Base-by-base conservation (phyloP, 2,329 filamentous ascomycete species). In the Hymenoscyphus scutula region DNA sequence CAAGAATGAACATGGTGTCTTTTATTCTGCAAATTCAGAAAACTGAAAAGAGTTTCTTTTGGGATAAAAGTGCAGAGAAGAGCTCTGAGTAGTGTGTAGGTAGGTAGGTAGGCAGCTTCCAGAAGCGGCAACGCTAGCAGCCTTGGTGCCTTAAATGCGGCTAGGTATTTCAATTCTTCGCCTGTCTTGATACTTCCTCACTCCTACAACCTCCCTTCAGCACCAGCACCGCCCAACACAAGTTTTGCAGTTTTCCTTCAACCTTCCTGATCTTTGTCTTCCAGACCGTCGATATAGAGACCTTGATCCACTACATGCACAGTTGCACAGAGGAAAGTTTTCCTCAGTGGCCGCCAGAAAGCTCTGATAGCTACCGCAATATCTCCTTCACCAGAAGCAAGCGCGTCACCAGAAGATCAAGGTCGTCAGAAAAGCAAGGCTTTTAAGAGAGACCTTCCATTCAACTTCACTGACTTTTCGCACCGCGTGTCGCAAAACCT, bases 1-100 rank as follows among this genome's bases (percentile, higher is more conserved):
- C 80, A 61, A 82, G 76, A 61, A 82, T 80, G 68, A 82, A 82
- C 80, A 82, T 82, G 61, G 37, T 71, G 34, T 32, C 45, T 37
- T 30, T 17, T 56, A 32, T 5, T 56, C 19, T 48, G 41, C 7
- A 48, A 23, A 3, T 19, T 48, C 19, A 7, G 10, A 23, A 5
- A 19, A 23, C 41, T 23, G 41, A 10, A 34, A 34, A 13, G 6
- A 34, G 32, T 10, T 11, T 34, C 8, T 2, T n/a, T n/a, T n/a
- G n/a, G n/a, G n/a, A n/a, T n/a, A n/a, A n/a, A n/a, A n/a, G n/a
- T n/a, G n/a, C n/a, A n/a, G n/a, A n/a, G n/a, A n/a, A n/a, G n/a
- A n/a, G n/a, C n/a, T n/a, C n/a, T 48, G n/a, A 11, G 10, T 48
- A 19, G 41, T 48, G 41, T 23, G n/a, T 17, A 23, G 41, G 13